Conservation (phyloP, 2,329 filamentous ascomycete species). For the Pleurostoma richardsiae region DNA sequence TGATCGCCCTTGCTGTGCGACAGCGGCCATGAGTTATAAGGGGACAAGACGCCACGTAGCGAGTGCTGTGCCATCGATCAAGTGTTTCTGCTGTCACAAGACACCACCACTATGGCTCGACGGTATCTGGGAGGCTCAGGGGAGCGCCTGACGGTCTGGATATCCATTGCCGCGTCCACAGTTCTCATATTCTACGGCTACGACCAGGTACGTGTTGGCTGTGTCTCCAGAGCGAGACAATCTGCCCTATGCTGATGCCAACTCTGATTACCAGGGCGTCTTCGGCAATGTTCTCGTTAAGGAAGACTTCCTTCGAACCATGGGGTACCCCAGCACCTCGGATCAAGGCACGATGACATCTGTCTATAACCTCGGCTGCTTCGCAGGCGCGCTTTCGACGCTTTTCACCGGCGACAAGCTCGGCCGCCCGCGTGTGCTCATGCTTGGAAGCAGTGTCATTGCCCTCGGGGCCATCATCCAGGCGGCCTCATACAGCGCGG, state of each 20-base stretch:
- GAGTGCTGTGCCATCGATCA: neutral
- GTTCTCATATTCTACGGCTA: constrained; percentile 45
- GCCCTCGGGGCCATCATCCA: constrained; percentile 11
- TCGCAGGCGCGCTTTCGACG: constrained; percentile 12
- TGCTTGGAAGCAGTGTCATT: constrained; percentile 14
- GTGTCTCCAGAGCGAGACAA: neutral
- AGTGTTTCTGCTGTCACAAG: neutral
- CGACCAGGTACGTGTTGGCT: constrained; percentile 23
- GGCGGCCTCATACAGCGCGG: constrained; percentile 6
- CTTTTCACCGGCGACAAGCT: constrained; percentile 13
- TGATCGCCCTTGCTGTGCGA: neutral
- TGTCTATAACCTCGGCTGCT: constrained; percentile 14
- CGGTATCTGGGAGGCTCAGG: constrained; percentile 44
- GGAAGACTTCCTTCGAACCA: constrained; percentile 15
- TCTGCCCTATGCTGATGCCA: neutral
- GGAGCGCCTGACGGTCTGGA: constrained; percentile 44
- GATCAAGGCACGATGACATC: constrained; percentile 13
- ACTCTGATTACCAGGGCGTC: constrained; percentile 15
- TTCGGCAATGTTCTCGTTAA: constrained; percentile 21
- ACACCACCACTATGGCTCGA: constrained; percentile 3
- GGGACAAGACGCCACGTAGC: neutral
- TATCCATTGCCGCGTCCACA: constrained; percentile 42
- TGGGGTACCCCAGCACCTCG: constrained; percentile 8
- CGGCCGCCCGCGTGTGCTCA: constrained; percentile 11
- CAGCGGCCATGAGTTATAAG: neutral